Evolutionary conservation across 768 basidiomycete genomes (phyloP).

Genomic region (Amanita rimosa): DNA sequence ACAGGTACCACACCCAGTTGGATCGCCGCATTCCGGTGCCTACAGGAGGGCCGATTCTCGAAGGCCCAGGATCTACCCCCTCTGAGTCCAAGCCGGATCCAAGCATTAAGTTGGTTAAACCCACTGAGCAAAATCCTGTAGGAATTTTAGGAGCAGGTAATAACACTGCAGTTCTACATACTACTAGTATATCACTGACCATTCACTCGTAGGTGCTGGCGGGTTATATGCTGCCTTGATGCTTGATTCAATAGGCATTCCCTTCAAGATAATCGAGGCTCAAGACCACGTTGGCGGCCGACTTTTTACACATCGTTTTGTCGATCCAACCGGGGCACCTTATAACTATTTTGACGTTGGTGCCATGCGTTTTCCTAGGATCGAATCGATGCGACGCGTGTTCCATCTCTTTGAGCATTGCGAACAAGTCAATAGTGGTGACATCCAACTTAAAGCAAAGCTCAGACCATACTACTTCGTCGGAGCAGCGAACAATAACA

Average conservation of each 20-base stretch:
- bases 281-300: conserved; percentile 16
- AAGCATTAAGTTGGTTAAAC: background rate
- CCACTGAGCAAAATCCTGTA: background rate
- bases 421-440: background rate
- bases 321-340: background rate
- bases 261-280: conserved; percentile 18
- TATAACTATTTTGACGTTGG: conserved; percentile 15
- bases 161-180: background rate
- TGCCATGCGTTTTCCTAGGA: conserved; percentile 26
- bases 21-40: too few species aligned
- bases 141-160: background rate
- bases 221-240: conserved; percentile 21
- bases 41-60: background rate
- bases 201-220: conserved; percentile 12
- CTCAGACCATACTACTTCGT: background rate
- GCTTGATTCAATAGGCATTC: conserved; percentile 15
- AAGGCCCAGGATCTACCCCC: too few species aligned
- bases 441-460: conserved; percentile 1
- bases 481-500: background rate
- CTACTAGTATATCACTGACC: too few species aligned
- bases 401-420: conserved; percentile 15
- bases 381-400: conserved; percentile 15
- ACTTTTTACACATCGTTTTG: conserved; percentile 18
- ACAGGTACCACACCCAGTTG: too few species aligned
- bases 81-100: background rate